Conservation (phyloP, 2,329 filamentous ascomycete species). For the Apiospora phragmitis region DNA sequence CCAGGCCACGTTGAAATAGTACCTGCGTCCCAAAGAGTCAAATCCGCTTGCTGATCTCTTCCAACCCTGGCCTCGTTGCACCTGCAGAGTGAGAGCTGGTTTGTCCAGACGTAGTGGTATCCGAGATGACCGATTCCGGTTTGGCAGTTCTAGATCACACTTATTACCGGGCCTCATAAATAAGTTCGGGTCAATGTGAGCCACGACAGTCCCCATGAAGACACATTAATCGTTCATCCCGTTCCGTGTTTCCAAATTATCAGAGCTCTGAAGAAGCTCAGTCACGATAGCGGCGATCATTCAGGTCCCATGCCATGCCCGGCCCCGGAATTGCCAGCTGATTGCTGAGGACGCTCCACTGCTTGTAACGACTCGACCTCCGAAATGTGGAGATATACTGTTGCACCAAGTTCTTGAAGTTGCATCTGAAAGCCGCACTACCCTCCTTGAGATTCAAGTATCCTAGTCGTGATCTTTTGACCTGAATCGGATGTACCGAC, state of each 20-base stretch:
- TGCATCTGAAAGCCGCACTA: constrained; percentile 14
- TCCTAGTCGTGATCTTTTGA: constrained; percentile 8
- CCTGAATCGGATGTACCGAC: constrained; percentile 1
- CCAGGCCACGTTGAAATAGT: constrained; percentile 18
- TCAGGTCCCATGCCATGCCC: background rate
- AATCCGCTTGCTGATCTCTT: constrained; percentile 23
- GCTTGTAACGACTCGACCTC: background rate
- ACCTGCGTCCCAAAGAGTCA: constrained; percentile 25
- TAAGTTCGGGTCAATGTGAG: background rate
- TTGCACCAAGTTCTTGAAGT: constrained; percentile 15
- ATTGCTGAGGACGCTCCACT: background rate
- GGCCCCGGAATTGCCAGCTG: constrained; percentile 1
- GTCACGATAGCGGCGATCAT: constrained; percentile 7
- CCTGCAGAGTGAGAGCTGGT: constrained; percentile 5
- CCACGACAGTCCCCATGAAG: background rate
- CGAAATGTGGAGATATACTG: constrained; percentile 16
- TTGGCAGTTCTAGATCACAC: background rate
- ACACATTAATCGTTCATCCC: background rate
- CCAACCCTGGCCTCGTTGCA: constrained; percentile 9
- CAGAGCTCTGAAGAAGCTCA: background rate
- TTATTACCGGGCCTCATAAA: background rate
- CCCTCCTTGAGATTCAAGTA: constrained; percentile 5
- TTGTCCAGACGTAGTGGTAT: background rate
- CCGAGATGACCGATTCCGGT: background rate
- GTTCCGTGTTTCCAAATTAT: constrained; percentile 1